Percentiles rank a stretch among this genome's conserved stretches.
Evolutionary conservation across 2,329 filamentous ascomycete genomes (phyloP).

Genomic region (Aphanoascus verrucosus): DNA sequence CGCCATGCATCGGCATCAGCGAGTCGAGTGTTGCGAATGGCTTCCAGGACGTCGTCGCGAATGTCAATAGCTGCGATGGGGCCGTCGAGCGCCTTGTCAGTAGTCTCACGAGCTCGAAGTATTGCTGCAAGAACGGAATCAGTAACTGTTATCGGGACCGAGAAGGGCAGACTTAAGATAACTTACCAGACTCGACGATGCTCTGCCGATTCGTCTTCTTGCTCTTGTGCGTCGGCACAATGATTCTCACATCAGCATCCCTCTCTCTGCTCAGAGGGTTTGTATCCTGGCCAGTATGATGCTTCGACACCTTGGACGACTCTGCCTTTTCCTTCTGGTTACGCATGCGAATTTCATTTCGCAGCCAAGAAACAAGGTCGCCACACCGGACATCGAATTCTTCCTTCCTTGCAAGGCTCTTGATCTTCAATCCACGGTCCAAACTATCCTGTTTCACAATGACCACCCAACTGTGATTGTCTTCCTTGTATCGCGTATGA

Average conservation of each 20-base stretch:
- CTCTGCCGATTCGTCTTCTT: constrained; percentile 86
- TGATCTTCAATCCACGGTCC: constrained; percentile 57
- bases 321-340: constrained; percentile 49
- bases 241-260: constrained; percentile 69
- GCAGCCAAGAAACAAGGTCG: constrained; percentile 70
- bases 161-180: neutral
- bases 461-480: constrained; percentile 78
- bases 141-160: constrained; percentile 9
- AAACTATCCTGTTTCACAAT: constrained; percentile 63
- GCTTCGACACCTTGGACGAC: constrained; percentile 34
- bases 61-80: constrained; percentile 83
- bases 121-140: constrained; percentile 34
- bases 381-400: constrained; percentile 64
- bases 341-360: constrained; percentile 68
- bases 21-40: constrained; percentile 62
- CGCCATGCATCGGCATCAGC: constrained; percentile 78
- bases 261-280: constrained; percentile 31
- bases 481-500: constrained; percentile 53
- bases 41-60: constrained; percentile 68
- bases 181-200: constrained; percentile 71
- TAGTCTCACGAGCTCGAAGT: constrained; percentile 47
- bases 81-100: constrained; percentile 61
- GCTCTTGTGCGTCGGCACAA: constrained; percentile 68
- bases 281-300: constrained; percentile 28
- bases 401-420: constrained; percentile 65